phyloP scores from a whole-genome alignment of 1,284 basidiomycete species.

The Fomitopsis schrenkii region DNA sequence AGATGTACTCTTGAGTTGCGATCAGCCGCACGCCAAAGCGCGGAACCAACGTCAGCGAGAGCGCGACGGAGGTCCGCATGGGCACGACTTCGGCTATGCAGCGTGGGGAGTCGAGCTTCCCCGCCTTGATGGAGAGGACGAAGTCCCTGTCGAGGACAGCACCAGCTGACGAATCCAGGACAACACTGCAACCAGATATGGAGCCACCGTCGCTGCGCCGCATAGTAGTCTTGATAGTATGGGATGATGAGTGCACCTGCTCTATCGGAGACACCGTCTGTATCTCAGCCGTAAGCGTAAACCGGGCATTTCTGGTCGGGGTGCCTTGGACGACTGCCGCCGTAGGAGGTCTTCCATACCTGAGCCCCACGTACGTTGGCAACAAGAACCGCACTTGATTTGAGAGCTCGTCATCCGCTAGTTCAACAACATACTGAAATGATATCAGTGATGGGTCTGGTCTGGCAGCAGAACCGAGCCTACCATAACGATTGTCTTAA shows the following conservation, averaged over 20 bases:
- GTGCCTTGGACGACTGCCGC: background rate
- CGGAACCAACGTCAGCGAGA: slow-evolving; percentile 42
- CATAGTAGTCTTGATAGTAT: slow-evolving; percentile 33
- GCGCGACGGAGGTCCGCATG: slow-evolving; percentile 29
- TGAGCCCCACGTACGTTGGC: slow-evolving; percentile 22
- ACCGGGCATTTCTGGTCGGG: background rate
- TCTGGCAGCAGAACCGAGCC: slow-evolving; percentile 11
- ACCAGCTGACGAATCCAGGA: slow-evolving; percentile 34
- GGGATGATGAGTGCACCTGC: slow-evolving; percentile 37
- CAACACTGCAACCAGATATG: slow-evolving; percentile 27
- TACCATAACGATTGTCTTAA: slow-evolving; percentile 41
- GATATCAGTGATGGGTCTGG: background rate
- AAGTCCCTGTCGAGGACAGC: slow-evolving; percentile 43
- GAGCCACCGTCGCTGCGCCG: slow-evolving; percentile 28
- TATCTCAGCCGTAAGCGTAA: slow-evolving; percentile 40
- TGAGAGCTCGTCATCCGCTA: slow-evolving; percentile 42
- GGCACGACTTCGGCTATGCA: slow-evolving; percentile 53
- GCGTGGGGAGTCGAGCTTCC: slow-evolving; percentile 44
- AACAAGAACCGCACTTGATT: slow-evolving; percentile 49
- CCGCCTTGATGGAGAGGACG: slow-evolving; percentile 39
- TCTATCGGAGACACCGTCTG: slow-evolving; percentile 41
- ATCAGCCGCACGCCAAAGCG: slow-evolving; percentile 38
- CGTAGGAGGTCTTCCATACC: background rate
- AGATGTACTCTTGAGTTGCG: slow-evolving; percentile 40
- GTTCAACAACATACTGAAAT: slow-evolving; percentile 34